Evolutionary conservation across 495 filamentous ascomycete genomes (phyloP), one percentile per base, ranked within the genome.

Genomic region (Rostrohypoxylon terebratum): DNA sequence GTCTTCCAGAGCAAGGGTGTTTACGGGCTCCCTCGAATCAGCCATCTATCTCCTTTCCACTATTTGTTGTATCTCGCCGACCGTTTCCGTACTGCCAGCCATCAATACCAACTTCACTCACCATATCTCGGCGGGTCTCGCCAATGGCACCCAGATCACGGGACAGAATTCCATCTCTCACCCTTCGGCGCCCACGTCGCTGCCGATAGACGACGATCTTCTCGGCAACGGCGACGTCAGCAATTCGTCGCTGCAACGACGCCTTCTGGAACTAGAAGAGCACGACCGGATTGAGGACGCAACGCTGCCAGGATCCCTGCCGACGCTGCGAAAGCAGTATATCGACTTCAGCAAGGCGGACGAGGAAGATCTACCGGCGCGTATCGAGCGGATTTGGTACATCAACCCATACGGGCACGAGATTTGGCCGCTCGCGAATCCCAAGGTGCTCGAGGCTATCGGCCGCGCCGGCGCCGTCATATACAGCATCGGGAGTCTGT

Each of bases 361-460:
- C 48, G 66, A 70, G n/a, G 85, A 90, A 47, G 91, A 93, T 60
- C 85, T 98, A 7, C 86, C 91, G 0, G 86, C 90, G 6, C 87
- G 91, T 40, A 97, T 98, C 71, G 82, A 87, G 71, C 86, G 95
- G 6, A 86, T 98, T 69, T 98, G 93, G 93, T 98, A 98, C 82
- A 98, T 98, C 81, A 98, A 97, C 79, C 94, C 94, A 1, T 98
- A 97, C 81, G 95, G 95, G 25, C 87, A 88, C 73, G 94, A 97
- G 80, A 97, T 98, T 77, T 86, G 90, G 23, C 92, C 92, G 0
- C 81, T 87, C 0, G 90, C 93, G 1, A 98, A 97, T 75, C 90
- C 93, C 0, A 89, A 92, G 23, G 93, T 95, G 0, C 70, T 97
- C 2, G 84, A 86, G 8, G 88, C 91, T 25, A 76, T 98, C 0